Percentiles rank a stretch among this genome's conserved stretches.
These are phyloP conservation scores for Aureobasidium melanogenum DNA, from an alignment of 2,329 filamentous ascomycete genomes.

Conservation along the genomic window DNA sequence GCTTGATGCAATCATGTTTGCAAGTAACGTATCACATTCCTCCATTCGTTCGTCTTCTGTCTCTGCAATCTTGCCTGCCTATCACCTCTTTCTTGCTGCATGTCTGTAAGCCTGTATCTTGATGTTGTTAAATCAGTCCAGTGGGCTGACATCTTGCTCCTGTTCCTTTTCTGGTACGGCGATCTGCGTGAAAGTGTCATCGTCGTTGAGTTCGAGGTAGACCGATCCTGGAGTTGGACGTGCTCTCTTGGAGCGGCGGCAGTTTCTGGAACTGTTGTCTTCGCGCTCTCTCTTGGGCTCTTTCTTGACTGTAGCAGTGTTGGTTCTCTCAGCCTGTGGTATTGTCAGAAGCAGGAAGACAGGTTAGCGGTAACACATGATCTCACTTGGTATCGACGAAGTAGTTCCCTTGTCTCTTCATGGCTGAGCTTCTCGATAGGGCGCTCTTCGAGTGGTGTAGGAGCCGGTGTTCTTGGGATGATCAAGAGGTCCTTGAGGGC, in stretches of 20 bases:
- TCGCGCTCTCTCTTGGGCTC: background rate
- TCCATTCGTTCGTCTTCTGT: background rate
- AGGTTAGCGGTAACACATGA: background rate
- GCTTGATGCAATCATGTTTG: too few relatives aligned
- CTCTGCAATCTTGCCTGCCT: background rate
- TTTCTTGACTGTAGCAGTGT: background rate
- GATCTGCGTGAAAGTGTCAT: background rate
- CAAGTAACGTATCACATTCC: too few relatives aligned
- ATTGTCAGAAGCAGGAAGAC: background rate
- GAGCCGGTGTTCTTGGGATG: constrained; percentile 18
- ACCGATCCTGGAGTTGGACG: background rate
- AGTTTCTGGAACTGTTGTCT: background rate
- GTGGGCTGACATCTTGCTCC: background rate
- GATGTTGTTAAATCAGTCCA: background rate
- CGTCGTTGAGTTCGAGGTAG: background rate
- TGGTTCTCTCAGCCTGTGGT: background rate
- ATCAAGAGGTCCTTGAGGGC: constrained; percentile 17
- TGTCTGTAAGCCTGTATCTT: too few relatives aligned
- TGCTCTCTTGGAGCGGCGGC: background rate
- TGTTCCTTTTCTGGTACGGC: background rate
- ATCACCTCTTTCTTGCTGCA: too few relatives aligned
- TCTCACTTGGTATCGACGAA: background rate
- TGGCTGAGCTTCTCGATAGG: constrained; percentile 9
- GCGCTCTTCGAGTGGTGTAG: constrained; percentile 16
- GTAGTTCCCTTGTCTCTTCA: constrained; percentile 5